Evolutionary conservation across 495 filamentous ascomycete species (phyloP).

Genomic region (Beverwykella pulmonaria): DNA sequence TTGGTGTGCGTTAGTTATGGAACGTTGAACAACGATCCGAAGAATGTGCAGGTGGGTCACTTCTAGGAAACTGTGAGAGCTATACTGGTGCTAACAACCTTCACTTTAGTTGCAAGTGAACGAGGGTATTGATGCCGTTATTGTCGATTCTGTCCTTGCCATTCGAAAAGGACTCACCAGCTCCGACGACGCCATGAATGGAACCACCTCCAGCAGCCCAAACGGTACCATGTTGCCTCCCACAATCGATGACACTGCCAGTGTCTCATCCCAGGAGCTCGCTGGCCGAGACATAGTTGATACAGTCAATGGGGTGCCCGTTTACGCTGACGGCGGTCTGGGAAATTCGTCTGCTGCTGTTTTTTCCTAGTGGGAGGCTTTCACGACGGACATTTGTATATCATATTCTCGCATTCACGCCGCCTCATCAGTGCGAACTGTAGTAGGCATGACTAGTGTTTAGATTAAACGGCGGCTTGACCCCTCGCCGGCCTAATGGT

Average conservation of each 20-base stretch:
- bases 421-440: no score
- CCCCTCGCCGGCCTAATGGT: neutral
- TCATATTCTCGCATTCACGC: neutral
- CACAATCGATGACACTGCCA: neutral
- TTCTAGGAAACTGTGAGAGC: slow-evolving; percentile 34
- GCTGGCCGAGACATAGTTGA: slow-evolving; percentile 9
- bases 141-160: slow-evolving; percentile 87
- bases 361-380: neutral
- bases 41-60: slow-evolving; percentile 73
- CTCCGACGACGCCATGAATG: slow-evolving; percentile 6
- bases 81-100: neutral
- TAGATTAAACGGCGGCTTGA: neutral
- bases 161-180: slow-evolving; percentile 73
- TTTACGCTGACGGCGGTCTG: slow-evolving; percentile 11
- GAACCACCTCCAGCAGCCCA: neutral
- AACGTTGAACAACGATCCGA: slow-evolving; percentile 78
- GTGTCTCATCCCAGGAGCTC: neutral
- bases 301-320: slow-evolving; percentile 26
- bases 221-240: neutral
- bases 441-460: neutral
- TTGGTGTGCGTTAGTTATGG: slow-evolving; percentile 97
- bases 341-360: neutral
- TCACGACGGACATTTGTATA: neutral
- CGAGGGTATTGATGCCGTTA: slow-evolving; percentile 95
- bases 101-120: slow-evolving; percentile 76